Percentiles rank a stretch among this genome's conserved stretches.
phyloP scores from a whole-genome alignment of 345 rosid genomes.

The Heritiera littoralis region DNA sequence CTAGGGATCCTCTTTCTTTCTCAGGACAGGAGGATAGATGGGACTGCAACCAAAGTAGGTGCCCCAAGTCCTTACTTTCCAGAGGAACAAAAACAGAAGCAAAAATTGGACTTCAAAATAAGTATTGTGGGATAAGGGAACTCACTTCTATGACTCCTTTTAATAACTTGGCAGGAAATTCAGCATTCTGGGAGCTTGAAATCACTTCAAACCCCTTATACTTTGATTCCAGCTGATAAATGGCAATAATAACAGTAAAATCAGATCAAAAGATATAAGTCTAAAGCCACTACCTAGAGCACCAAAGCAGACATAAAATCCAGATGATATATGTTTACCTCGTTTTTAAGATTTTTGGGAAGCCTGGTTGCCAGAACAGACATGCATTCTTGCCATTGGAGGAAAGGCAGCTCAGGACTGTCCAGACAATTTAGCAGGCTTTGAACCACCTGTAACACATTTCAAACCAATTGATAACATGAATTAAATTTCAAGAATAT shows the following conservation, averaged over 20 bases:
- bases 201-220: conserved; percentile 63
- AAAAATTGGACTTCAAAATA: conserved; percentile 7
- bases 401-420: conserved; percentile 94
- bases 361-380: conserved; percentile 88
- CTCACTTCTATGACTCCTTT: conserved; percentile 79
- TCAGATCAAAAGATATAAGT: conserved; percentile 23
- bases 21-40: conserved; percentile 72
- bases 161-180: conserved; percentile 89
- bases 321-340: conserved; percentile 42
- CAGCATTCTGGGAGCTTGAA: conserved; percentile 59
- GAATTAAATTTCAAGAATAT: conserved; percentile 17
- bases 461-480: conserved; percentile 16
- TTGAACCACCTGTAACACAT: conserved; percentile 74
- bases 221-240: conserved; percentile 82
- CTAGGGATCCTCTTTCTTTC: conserved; percentile 82
- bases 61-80: conserved; percentile 19
- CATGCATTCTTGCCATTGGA: conserved; percentile 97
- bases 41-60: conserved; percentile 43
- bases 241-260: conserved; percentile 20
- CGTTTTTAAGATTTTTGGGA: conserved; percentile 82
- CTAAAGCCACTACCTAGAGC: conserved; percentile 21
- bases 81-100: conserved; percentile 7
- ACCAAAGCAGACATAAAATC: conserved; percentile 15
- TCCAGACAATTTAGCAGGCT: conserved; percentile 89
- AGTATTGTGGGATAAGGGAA: conserved; percentile 28